Evolutionary conservation across 306 rosid genomes (phyloP).

Genomic region (Lupinus albus): DNA sequence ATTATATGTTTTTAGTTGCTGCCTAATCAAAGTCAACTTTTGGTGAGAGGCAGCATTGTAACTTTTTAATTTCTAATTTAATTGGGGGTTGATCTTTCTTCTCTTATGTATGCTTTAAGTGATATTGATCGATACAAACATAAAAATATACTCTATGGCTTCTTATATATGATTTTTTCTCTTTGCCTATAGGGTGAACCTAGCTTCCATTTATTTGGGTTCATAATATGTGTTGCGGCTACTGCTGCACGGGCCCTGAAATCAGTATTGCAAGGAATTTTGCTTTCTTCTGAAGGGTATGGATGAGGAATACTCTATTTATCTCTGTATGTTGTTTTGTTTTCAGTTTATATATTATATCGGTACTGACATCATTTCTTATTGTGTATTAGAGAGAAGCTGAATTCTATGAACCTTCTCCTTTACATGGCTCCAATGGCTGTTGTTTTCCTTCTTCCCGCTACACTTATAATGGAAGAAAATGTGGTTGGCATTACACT

Average conservation of each 20-base stretch:
- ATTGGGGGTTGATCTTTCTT: conserved; percentile 10
- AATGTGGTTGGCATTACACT: conserved; percentile 95
- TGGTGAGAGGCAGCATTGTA: conserved; percentile 2
- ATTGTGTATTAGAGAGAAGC: conserved; percentile 77
- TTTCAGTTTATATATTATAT: neutral
- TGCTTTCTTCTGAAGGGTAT: conserved; percentile 98
- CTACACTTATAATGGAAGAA: conserved; percentile 94
- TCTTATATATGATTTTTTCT: conserved; percentile 40
- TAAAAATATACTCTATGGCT: conserved; percentile 8
- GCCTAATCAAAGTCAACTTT: conserved; percentile 4
- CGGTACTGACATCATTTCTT: conserved; percentile 40
- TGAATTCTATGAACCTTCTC: conserved; percentile 98
- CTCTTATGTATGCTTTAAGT: neutral
- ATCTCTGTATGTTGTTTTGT: neutral
- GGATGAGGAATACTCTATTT: conserved; percentile 22
- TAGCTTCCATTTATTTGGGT: conserved; percentile 97
- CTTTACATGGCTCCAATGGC: conserved; percentile 99
- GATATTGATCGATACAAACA: neutral
- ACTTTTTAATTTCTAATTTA: neutral
- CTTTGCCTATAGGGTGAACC: conserved; percentile 82
- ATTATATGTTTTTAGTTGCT: conserved; percentile 17
- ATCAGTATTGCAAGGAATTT: conserved; percentile 91
- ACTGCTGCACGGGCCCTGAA: conserved; percentile 98
- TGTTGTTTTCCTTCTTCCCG: conserved; percentile 97
- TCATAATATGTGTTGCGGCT: conserved; percentile 86